These are phyloP conservation scores for Skeletonema menzelii DNA, from an alignment of 108 stramenopile species.

Conservation along the genomic window DNA sequence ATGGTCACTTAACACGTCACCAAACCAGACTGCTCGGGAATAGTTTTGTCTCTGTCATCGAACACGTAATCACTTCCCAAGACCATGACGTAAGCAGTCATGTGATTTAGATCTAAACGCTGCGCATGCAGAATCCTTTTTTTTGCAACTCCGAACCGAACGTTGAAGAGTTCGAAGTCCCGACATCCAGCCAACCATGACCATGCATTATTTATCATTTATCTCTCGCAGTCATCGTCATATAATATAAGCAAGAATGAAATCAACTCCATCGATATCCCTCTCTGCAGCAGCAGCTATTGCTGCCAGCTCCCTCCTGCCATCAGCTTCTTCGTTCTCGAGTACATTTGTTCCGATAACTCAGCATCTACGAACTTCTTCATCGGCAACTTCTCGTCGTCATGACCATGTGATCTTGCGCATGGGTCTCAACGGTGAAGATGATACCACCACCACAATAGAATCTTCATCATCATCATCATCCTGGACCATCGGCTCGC, in stretches of 20 bases:
- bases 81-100: too few species aligned
- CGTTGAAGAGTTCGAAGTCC: too few species aligned
- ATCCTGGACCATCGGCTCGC: conserved; percentile 34
- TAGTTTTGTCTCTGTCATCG: too few species aligned
- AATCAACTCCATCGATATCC: background rate
- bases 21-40: too few species aligned
- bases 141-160: too few species aligned
- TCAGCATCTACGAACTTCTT: background rate
- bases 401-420: background rate
- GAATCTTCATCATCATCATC: background rate
- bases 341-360: background rate
- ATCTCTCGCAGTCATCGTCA: too few species aligned
- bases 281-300: background rate
- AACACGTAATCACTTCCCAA: too few species aligned
- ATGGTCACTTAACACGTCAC: too few species aligned
- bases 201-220: too few species aligned
- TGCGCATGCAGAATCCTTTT: too few species aligned
- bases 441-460: background rate
- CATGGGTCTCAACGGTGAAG: background rate
- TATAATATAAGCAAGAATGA: background rate
- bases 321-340: background rate
- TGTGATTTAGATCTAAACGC: too few species aligned
- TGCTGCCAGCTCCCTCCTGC: background rate
- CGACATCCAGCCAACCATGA: too few species aligned
- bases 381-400: background rate